Evolutionary conservation across 2,329 filamentous ascomycete genomes (phyloP), one percentile per base, ranked within the genome.

Genomic region (Diaporthe amygdali): DNA sequence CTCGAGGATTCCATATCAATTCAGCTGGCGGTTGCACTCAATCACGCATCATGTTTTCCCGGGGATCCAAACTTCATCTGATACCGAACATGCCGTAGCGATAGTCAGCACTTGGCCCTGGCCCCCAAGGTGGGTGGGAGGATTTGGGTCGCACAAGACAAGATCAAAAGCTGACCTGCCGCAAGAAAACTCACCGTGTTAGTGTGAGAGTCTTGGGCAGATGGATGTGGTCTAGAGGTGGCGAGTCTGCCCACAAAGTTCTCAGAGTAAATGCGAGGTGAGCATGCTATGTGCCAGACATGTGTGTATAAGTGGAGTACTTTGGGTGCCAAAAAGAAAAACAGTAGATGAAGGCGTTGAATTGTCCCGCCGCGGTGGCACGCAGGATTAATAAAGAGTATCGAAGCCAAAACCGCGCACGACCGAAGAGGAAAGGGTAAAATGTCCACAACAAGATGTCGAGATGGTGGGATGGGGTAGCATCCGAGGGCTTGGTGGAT

Each of bases 1-100:
- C 78, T 78, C 54, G 75, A 73, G 44, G 80, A 80, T 70, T 79
- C 76, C 81, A 82, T 82, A 47, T 76, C 73, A 74, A 73, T 68
- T 76, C 74, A 71, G 32, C 66, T 61, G 39, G 70, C 73, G 74
- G 74, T 73, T 56, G 70, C 69, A 61, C 68, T 74, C 61, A 71
- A 72, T 67, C 46, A 64, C 71, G 74, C 64, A 69, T 71, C 25
- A 47, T 69, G 39, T 37, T 56, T 44, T 49, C 30, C 41, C 56
- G 25, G 27, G 30, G 49, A 52, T 66, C 20, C 70, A 73, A 75
- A 52, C 75, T 77, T 78, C 69, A 39, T 34, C 55, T 47, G 20
- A 37, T 32, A 34, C 56, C 34, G 47, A 55, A 25, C 32, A 68
- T 22, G 41, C 67, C 55, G 46, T 20, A 20, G 56, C 30, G 47